Conservation (phyloP, 305 asterid species). For the Withania somnifera region DNA sequence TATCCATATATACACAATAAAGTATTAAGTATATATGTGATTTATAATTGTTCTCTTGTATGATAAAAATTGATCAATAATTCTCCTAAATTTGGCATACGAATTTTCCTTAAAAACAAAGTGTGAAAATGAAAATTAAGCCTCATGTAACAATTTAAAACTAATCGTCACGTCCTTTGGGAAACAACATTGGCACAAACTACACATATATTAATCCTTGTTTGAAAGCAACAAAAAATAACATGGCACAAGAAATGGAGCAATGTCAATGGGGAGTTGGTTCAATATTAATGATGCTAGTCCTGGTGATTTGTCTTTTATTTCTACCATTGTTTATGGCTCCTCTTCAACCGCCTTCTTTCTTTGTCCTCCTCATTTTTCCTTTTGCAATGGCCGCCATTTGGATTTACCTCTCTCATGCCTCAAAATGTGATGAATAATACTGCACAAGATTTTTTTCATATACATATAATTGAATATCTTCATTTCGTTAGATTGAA, state of each 20-base stretch:
- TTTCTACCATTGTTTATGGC: slow-evolving; percentile 38
- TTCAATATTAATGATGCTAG: slow-evolving; percentile 31
- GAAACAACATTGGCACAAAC: background rate
- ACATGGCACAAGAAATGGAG: background rate
- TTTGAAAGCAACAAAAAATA: background rate
- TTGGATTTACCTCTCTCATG: slow-evolving; percentile 23
- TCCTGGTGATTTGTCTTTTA: slow-evolving; percentile 16
- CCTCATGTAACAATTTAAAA: background rate
- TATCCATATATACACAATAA: background rate
- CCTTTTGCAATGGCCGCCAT: slow-evolving; percentile 26
- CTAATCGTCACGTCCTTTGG: background rate
- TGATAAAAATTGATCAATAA: background rate
- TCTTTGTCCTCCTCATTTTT: slow-evolving; percentile 12
- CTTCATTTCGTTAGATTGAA: too few relatives aligned
- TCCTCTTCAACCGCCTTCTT: slow-evolving; percentile 26
- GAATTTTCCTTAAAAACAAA: background rate
- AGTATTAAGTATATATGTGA: background rate
- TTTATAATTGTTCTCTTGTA: background rate
- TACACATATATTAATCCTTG: background rate
- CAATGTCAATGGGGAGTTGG: slow-evolving; percentile 41
- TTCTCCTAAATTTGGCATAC: background rate
- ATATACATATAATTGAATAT: too few relatives aligned
- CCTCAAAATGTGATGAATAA: slow-evolving; percentile 10
- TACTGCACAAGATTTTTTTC: too few relatives aligned
- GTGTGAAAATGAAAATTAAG: background rate